Evolutionary conservation across 805 yeast species (phyloP).

Genomic region (Starmera quercuum): DNA sequence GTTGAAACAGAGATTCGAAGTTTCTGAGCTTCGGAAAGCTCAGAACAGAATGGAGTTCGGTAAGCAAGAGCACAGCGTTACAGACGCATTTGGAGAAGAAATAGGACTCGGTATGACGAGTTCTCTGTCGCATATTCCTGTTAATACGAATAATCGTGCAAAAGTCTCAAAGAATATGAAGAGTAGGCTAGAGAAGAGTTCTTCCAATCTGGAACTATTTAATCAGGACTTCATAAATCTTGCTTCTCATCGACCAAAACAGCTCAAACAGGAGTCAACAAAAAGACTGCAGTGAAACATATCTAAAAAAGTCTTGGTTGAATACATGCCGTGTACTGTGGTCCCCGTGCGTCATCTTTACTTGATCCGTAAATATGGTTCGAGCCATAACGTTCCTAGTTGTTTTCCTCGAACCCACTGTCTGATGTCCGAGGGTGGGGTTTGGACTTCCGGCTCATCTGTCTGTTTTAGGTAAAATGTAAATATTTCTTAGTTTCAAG

Average conservation of each 20-base stretch:
- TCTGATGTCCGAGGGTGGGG: too few species aligned
- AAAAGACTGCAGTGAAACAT: not conserved
- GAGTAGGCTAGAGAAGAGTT: conserved; percentile 27
- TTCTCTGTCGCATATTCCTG: conserved; percentile 18
- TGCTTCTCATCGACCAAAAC: conserved; percentile 5
- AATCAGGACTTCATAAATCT: conserved; percentile 13
- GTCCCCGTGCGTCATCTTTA: too few species aligned
- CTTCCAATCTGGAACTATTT: conserved; percentile 9
- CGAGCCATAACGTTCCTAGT: too few species aligned
- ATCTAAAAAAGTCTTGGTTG: too few species aligned
- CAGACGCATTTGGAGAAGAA: conserved; percentile 71
- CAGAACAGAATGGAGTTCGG: conserved; percentile 86
- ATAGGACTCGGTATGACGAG: conserved; percentile 69
- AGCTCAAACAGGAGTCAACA: not conserved
- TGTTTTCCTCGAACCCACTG: too few species aligned
- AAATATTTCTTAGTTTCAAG: conserved; percentile 8
- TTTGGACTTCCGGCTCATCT: not conserved
- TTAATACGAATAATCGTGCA: conserved; percentile 43
- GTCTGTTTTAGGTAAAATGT: conserved; percentile 15
- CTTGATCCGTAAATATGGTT: too few species aligned
- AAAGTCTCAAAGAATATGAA: conserved; percentile 57
- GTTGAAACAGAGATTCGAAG: conserved; percentile 69
- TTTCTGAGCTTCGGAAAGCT: conserved; percentile 75
- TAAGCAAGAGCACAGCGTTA: conserved; percentile 51
- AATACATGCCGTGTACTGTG: too few species aligned